Evolutionary conservation across 1,284 basidiomycete species (phyloP), one percentile per base, ranked within the genome.

Genomic region (Trichosporon coremiiforme): DNA sequence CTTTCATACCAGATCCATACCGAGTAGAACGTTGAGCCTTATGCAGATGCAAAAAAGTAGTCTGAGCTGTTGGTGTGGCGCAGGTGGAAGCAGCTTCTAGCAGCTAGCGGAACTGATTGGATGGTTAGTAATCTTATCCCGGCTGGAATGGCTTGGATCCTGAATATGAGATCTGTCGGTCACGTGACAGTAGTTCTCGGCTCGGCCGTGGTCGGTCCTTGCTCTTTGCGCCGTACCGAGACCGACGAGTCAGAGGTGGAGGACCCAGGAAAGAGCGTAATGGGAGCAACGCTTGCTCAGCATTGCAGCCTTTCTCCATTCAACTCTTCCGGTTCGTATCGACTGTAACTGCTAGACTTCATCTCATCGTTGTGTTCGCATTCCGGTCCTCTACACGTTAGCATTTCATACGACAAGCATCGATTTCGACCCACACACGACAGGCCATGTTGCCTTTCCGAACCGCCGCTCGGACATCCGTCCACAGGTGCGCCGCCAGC

Each of bases 371-470:
- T 15, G 22, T 33, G 57, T 60, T 60, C 57, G 31, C 57, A 33
- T 33, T 33, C 57, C 29, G 57, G 15, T 33, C 1, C 20, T 33
- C 57, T 20, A 7, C 31, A n/a, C 12, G 57, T n/a, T 33, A 7
- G 57, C 57, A 66, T 53, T 12, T 25, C 64, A 68, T 35, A 53
- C 9, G 33, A 62, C 63, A 31, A 33, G 4, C 57, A 38, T 50
- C 6, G 4, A 29, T 31, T 10, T 10, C 25, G 12, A 36, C 38
- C 12, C 20, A 66, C 41, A 22, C 53, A 65, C 53, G 63, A 64
- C 20, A 53, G 57, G 57, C 57, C 57, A 79, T 79, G 77, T 62
- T 79, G 25, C 77, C 77, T 25, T 65, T 79, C 35, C 72, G 76
- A 64, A 69, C 75, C 22, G 75, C 73, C 33, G 71, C 73, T 31